Percentiles rank a stretch among this genome's conserved stretches.
phyloP scores from a whole-genome alignment of 169 alveolate genomes.

The Cryptosporidium parvum region DNA sequence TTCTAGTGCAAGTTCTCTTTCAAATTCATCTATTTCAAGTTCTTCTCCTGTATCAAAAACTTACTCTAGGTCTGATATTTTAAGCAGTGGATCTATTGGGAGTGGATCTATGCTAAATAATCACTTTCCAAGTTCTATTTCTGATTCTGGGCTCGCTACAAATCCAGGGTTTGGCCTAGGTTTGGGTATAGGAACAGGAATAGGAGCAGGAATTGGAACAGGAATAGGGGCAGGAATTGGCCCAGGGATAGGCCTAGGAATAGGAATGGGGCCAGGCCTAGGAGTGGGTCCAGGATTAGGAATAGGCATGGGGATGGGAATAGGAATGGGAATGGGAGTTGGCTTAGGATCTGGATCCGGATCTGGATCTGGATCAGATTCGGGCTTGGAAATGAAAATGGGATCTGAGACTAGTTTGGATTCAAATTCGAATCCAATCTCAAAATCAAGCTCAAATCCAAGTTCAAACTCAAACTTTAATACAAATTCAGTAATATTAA shows the following conservation, averaged over 20 bases:
- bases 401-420: neutral
- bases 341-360: too few species aligned
- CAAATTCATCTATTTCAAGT: constrained; percentile 4
- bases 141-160: neutral
- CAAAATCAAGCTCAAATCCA: neutral
- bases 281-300: neutral
- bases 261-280: neutral
- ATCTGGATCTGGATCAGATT: neutral
- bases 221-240: too few species aligned
- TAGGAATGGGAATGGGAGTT: too few species aligned
- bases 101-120: neutral
- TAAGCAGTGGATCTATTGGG: neutral
- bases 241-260: too few species aligned
- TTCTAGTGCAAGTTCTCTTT: neutral
- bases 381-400: neutral
- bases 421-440: too few species aligned
- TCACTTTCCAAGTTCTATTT: neutral
- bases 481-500: neutral
- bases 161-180: neutral
- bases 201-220: neutral
- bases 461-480: neutral
- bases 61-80: neutral
- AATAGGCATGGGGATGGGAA: too few species aligned
- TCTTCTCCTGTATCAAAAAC: constrained; percentile 3
- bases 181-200: neutral